phyloP scores from a whole-genome alignment of 129 eudicot species.

The Flaveria sonorensis region DNA sequence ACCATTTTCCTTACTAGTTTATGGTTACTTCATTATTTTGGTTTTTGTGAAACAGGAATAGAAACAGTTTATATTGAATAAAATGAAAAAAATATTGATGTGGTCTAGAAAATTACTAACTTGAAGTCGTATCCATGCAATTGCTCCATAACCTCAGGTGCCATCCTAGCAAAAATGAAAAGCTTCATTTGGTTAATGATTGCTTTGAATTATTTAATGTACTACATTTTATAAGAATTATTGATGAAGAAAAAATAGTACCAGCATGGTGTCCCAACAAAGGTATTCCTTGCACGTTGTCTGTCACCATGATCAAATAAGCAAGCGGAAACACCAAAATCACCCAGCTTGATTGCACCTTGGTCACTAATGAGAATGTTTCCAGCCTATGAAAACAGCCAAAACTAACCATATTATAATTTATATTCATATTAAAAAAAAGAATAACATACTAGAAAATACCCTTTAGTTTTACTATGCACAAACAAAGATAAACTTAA shows the following conservation, averaged over 20 bases:
- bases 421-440: background rate
- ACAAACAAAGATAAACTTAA: conserved; percentile 11
- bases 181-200: background rate
- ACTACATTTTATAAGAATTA: background rate
- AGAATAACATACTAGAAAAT: background rate
- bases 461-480: conserved; percentile 18
- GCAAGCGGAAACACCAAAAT: conserved; percentile 53
- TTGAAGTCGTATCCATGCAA: conserved; percentile 88
- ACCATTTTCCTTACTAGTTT: conserved; percentile 6
- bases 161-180: conserved; percentile 72
- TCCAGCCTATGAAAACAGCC: conserved; percentile 35
- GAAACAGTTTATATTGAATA: background rate
- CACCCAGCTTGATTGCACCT: conserved; percentile 45
- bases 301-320: conserved; percentile 56
- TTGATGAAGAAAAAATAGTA: conserved; percentile 19
- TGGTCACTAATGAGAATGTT: conserved; percentile 39
- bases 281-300: conserved; percentile 54
- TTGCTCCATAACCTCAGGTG: conserved; percentile 99
- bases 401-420: conserved; percentile 9
- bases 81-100: background rate
- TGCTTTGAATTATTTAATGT: background rate
- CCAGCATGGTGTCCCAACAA: conserved; percentile 55
- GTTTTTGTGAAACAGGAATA: conserved; percentile 9
- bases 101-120: conserved; percentile 46
- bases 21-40: conserved; percentile 10